phyloP scores from a whole-genome alignment of 257 asterid genomes.

The Henckelia pumila region DNA sequence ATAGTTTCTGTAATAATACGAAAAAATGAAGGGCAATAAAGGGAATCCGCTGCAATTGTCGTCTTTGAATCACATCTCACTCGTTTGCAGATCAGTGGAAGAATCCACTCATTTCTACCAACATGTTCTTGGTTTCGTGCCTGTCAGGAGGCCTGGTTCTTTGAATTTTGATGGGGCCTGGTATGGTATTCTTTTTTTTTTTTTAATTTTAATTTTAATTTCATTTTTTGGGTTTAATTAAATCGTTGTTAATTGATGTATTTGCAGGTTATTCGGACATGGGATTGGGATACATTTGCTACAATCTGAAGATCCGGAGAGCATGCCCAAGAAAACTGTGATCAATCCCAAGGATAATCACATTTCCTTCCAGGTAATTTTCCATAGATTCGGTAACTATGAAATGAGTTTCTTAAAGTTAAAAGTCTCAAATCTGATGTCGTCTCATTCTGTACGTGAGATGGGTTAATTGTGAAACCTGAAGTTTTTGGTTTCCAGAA shows the following conservation, averaged over 20 bases:
- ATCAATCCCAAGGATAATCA: slow-evolving; percentile 94
- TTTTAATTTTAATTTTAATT: neutral
- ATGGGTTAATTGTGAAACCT: too few relatives aligned
- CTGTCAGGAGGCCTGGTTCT: slow-evolving; percentile 86
- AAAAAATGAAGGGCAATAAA: slow-evolving; percentile 52
- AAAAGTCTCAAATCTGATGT: too few relatives aligned
- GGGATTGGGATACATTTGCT: slow-evolving; percentile 91
- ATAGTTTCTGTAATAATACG: neutral
- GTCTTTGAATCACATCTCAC: slow-evolving; percentile 84
- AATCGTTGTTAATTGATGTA: neutral
- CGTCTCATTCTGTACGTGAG: too few relatives aligned
- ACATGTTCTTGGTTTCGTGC: slow-evolving; percentile 78
- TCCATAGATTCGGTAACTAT: too few relatives aligned
- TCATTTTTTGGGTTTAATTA: neutral
- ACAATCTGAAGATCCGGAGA: slow-evolving; percentile 73
- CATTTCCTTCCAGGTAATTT: slow-evolving; percentile 50
- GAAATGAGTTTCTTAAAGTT: too few relatives aligned
- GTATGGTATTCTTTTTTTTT: slow-evolving; percentile 36
- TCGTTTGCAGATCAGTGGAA: slow-evolving; percentile 77
- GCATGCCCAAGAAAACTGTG: slow-evolving; percentile 58
- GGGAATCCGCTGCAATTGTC: slow-evolving; percentile 75
- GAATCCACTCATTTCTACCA: slow-evolving; percentile 74
- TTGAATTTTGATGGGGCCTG: slow-evolving; percentile 89
- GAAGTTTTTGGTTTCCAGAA: too few relatives aligned
- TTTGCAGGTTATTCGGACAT: slow-evolving; percentile 79